Evolutionary conservation across 331 rosid genomes (phyloP).

Genomic region (Dryas integrifolia): DNA sequence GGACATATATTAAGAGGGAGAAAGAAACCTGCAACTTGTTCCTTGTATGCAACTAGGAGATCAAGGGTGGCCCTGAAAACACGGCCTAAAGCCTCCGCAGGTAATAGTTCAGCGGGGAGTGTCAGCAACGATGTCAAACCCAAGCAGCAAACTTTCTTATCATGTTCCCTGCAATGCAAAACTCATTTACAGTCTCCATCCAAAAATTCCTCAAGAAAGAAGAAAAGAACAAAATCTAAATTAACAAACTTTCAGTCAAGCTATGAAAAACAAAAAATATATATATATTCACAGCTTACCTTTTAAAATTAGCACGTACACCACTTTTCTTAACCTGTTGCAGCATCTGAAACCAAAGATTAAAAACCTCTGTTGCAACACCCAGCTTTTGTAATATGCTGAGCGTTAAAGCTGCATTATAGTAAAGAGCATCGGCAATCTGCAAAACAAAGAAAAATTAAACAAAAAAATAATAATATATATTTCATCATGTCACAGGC

Average conservation of each 20-base stretch:
- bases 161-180: conserved; percentile 69
- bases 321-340: conserved; percentile 82
- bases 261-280: neutral
- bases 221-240: neutral
- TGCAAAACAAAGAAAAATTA: conserved; percentile 27
- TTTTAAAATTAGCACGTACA: conserved; percentile 62
- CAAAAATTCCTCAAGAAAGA: conserved; percentile 1
- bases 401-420: conserved; percentile 72
- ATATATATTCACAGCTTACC: conserved; percentile 30
- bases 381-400: conserved; percentile 71
- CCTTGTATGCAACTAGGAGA: conserved; percentile 82
- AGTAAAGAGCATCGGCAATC: conserved; percentile 90
- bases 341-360: conserved; percentile 89
- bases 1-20: neutral
- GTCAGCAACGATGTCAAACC: conserved; percentile 79
- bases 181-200: neutral
- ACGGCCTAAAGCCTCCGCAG: conserved; percentile 77
- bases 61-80: conserved; percentile 88
- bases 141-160: conserved; percentile 91
- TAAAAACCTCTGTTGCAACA: conserved; percentile 79
- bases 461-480: neutral
- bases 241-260: neutral
- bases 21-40: conserved; percentile 80
- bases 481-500: conserved; percentile 24
- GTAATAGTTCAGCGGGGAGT: conserved; percentile 73